Base-by-base conservation (phyloP, 805 yeast species). In the Deakozyma indianensis region DNA sequence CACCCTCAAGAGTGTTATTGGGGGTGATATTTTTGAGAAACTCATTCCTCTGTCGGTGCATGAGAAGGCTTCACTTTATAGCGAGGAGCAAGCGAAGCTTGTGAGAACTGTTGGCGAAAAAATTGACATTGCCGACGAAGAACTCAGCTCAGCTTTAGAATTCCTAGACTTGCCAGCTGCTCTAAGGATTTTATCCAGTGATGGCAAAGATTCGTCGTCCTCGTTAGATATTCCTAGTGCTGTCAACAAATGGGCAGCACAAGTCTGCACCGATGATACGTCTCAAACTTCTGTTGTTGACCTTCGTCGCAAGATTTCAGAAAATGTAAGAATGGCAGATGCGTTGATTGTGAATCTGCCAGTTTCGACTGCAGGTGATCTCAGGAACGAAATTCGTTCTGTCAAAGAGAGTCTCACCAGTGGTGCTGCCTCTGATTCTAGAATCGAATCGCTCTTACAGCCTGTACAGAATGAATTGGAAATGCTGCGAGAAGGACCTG, bases 31-130 rank as follows among this genome's bases (percentile, higher is more conserved):
- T 41, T 85, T 85, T 61, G 80, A 73, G 43, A 80, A 79, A 50
- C 83, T 90, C 20, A 77, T 92, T 3, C 97, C 97, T 1, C 68
- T 87, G 56, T 75, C 78, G 27, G 86, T 90, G 18, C 95, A 87
- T 57, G 95, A 90, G 62, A 77, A 83, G 53, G 75, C 85, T 45
- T 84, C 95, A 50, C 68, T 79, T 50, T 92, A 92, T 59, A 82
- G 95, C 0, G 98, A 90, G 58, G 87, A 84, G 58, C 83, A 85
- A 60, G 90, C 95, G 0, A 77, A 74, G 50, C 63, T 84, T 29
- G 62, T 86, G 41, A 73, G 97, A 55, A 70, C 67, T 40, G 87
- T 85, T 56, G 70, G 78, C 41, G 96, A 88, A 49, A 71, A 71
- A 48, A 73, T 77, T 21, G 88, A 83, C 47, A 73, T 87, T 7